Evolutionary conservation across 306 rosid genomes (phyloP).

Genomic region (Mucuna pruriens): DNA sequence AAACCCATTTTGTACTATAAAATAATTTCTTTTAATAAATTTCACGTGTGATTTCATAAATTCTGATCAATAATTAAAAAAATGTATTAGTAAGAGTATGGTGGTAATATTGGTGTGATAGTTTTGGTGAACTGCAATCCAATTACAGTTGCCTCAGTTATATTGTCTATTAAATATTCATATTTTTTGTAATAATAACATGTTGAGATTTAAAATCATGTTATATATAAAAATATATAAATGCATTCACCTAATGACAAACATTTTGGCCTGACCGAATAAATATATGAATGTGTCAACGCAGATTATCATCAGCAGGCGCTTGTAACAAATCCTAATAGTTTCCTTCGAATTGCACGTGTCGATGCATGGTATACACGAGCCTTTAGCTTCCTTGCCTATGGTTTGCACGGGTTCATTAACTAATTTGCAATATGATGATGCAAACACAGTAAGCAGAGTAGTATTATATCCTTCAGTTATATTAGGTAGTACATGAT

Average conservation of each 20-base stretch:
- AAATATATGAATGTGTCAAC: not conserved
- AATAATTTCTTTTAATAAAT: too few species aligned
- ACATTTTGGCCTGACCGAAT: not conserved
- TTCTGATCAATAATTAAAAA: too few species aligned
- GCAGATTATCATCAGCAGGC: not conserved
- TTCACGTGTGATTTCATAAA: not conserved
- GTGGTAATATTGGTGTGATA: too few species aligned
- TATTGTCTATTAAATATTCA: not conserved
- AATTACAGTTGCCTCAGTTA: not conserved
- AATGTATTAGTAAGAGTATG: too few species aligned
- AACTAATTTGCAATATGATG: constrained; percentile 8
- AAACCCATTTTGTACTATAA: too few species aligned
- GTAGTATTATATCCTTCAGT: not conserved
- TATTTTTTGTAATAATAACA: not conserved
- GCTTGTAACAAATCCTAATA: not conserved
- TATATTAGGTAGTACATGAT: not conserved
- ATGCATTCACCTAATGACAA: not conserved
- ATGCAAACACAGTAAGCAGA: not conserved
- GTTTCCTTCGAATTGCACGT: constrained; percentile 26
- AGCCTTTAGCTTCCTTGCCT: constrained; percentile 9
- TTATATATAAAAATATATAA: not conserved
- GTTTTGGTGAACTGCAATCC: not conserved
- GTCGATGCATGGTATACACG: constrained; percentile 38
- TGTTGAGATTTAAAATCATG: not conserved
- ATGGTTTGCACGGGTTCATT: constrained; percentile 38